Percentiles rank a stretch among this genome's conserved stretches.
Evolutionary conservation across 352 stramenopile genomes (phyloP).

Genomic region (Phytopythium aichiense): DNA sequence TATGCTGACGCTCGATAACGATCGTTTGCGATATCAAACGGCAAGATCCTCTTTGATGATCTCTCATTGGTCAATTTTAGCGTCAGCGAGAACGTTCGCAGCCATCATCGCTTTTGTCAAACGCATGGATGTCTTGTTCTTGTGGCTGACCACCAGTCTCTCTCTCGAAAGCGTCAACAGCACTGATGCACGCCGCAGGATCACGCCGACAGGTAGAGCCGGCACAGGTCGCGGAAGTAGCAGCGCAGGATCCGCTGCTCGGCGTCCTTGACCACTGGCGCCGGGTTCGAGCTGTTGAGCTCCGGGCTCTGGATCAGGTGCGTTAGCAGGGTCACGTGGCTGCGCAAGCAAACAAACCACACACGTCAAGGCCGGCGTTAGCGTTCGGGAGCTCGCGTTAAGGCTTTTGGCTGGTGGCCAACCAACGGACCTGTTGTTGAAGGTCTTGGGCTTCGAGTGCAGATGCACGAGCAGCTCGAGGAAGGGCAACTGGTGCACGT

Average conservation of each 20-base stretch:
- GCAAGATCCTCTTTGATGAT: too few species aligned
- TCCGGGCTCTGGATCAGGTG: constrained; percentile 82
- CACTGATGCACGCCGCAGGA: neutral
- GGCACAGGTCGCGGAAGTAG: constrained; percentile 76
- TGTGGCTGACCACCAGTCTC: neutral
- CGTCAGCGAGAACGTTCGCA: too few species aligned
- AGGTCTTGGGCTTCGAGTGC: constrained; percentile 65
- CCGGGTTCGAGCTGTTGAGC: constrained; percentile 73
- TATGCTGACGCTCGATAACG: neutral
- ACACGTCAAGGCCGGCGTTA: neutral
- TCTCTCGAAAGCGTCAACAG: constrained; percentile 12
- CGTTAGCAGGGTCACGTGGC: constrained; percentile 70
- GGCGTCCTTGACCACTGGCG: constrained; percentile 55
- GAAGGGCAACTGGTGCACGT: constrained; percentile 49
- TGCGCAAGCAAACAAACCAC: constrained; percentile 14
- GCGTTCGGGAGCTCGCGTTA: neutral
- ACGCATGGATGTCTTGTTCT: too few species aligned
- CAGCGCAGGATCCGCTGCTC: constrained; percentile 79
- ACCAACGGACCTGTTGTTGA: constrained; percentile 50
- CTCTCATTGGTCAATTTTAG: neutral
- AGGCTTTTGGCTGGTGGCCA: neutral
- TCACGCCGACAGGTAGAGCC: constrained; percentile 42
- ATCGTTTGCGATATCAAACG: neutral
- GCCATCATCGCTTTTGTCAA: too few species aligned
- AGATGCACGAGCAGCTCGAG: constrained; percentile 80